phyloP scores from a whole-genome alignment of 2,329 filamentous ascomycete genomes.

The Aspergillus ibericus region DNA sequence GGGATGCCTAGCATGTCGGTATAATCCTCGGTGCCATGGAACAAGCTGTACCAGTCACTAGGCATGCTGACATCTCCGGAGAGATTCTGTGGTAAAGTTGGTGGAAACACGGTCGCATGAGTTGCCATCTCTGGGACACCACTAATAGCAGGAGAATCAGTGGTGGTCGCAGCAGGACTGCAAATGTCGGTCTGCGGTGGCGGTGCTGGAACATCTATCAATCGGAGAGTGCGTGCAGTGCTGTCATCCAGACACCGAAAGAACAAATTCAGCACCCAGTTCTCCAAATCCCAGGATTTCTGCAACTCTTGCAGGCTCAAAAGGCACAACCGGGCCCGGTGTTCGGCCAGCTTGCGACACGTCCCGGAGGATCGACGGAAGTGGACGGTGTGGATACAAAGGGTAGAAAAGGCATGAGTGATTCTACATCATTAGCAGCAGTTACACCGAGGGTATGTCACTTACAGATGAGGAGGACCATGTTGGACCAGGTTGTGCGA shows the following conservation, averaged over 20 bases:
- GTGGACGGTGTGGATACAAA: slow-evolving; percentile 51
- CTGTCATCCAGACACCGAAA: slow-evolving; percentile 50
- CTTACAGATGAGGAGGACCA: slow-evolving; percentile 47
- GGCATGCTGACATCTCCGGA: neutral
- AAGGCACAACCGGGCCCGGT: slow-evolving; percentile 51
- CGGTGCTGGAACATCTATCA: slow-evolving; percentile 17
- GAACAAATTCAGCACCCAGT: slow-evolving; percentile 52
- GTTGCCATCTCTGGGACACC: neutral
- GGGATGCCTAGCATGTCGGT: neutral
- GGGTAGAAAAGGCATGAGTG: slow-evolving; percentile 50
- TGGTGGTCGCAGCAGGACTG: neutral
- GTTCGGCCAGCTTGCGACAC: slow-evolving; percentile 48
- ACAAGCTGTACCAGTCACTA: slow-evolving; percentile 12
- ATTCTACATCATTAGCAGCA: slow-evolving; percentile 31
- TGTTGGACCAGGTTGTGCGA: slow-evolving; percentile 46
- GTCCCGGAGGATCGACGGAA: slow-evolving; percentile 40
- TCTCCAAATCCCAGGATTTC: slow-evolving; percentile 52
- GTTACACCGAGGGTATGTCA: neutral
- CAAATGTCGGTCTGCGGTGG: neutral
- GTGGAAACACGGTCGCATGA: neutral
- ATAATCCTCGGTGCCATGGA: slow-evolving; percentile 7
- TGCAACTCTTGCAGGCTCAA: slow-evolving; percentile 51
- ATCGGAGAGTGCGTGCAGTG: slow-evolving; percentile 42
- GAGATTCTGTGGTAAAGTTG: too few relatives aligned
- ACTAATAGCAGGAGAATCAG: neutral